Conservation (phyloP, 2,329 filamentous ascomycete genomes). For the Trichoderma arundinaceum region DNA sequence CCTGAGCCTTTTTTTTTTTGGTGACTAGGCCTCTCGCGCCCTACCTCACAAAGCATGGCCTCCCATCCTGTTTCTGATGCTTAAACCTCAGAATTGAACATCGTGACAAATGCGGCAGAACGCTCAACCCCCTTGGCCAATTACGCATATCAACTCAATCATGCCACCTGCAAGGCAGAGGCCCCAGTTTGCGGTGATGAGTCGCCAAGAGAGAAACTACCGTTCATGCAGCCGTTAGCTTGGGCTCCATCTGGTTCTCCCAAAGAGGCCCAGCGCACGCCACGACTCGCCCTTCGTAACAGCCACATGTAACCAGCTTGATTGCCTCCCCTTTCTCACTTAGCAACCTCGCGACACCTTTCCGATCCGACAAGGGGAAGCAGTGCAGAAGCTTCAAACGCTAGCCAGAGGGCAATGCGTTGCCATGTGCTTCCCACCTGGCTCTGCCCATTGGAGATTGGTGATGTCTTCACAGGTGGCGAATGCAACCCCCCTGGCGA, state of each 20-base stretch:
- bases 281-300: neutral
- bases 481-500: neutral
- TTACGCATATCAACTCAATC: neutral
- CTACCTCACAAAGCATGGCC: too few species aligned
- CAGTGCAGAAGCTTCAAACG: constrained; percentile 21
- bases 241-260: constrained; percentile 1
- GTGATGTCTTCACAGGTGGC: constrained; percentile 3
- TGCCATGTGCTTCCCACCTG: neutral
- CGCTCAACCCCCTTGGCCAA: neutral
- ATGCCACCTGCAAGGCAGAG: constrained; percentile 14
- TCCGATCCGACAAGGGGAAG: constrained; percentile 2
- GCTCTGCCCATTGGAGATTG: constrained; percentile 3
- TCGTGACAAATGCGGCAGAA: neutral
- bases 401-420: neutral
- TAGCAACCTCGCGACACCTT: constrained; percentile 6
- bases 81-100: neutral
- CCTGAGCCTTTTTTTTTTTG: constrained; percentile 15
- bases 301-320: constrained; percentile 6
- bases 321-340: constrained; percentile 14
- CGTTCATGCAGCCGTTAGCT: constrained; percentile 16
- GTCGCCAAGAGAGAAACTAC: constrained; percentile 6
- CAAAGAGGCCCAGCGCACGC: constrained; percentile 17
- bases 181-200: neutral
- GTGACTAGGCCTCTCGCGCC: neutral
- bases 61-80: neutral